Conservation (phyloP, 2,329 filamentous ascomycete genomes). For the Septoria linicola region DNA sequence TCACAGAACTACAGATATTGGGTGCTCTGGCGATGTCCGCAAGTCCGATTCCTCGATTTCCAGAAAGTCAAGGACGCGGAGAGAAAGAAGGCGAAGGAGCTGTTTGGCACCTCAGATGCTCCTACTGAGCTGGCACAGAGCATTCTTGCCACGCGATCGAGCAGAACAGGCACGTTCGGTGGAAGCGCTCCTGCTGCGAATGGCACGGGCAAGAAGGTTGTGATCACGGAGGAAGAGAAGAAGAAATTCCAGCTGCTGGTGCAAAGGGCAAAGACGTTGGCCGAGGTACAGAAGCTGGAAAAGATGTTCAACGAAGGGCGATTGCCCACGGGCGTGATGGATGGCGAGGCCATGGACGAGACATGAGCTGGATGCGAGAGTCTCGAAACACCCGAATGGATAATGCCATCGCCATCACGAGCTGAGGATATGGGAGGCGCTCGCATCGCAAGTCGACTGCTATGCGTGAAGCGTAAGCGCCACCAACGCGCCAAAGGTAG, state of each 20-base stretch:
- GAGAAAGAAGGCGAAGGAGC: constrained; percentile 68
- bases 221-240: constrained; percentile 81
- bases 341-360: constrained; percentile 37
- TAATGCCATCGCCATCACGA: background rate
- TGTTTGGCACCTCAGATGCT: constrained; percentile 72
- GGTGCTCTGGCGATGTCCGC: constrained; percentile 82
- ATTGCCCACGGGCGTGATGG: constrained; percentile 56
- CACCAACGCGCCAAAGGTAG: constrained; percentile 3
- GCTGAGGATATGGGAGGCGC: background rate
- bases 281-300: constrained; percentile 86
- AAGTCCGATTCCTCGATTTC: constrained; percentile 87
- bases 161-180: constrained; percentile 32
- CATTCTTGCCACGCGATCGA: constrained; percentile 84
- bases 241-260: constrained; percentile 83
- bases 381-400: background rate
- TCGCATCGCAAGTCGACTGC: background rate
- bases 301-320: constrained; percentile 88
- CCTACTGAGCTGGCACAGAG: constrained; percentile 78
- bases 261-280: constrained; percentile 79
- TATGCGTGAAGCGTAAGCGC: background rate
- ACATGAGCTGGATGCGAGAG: constrained; percentile 27
- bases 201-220: constrained; percentile 37
- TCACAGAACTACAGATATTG: constrained; percentile 86
- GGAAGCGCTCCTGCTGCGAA: constrained; percentile 56
- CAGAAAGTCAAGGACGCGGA: constrained; percentile 86